These are phyloP conservation scores for Blastobotrys americana DNA, from an alignment of 805 yeast species.

Conservation along the genomic window DNA sequence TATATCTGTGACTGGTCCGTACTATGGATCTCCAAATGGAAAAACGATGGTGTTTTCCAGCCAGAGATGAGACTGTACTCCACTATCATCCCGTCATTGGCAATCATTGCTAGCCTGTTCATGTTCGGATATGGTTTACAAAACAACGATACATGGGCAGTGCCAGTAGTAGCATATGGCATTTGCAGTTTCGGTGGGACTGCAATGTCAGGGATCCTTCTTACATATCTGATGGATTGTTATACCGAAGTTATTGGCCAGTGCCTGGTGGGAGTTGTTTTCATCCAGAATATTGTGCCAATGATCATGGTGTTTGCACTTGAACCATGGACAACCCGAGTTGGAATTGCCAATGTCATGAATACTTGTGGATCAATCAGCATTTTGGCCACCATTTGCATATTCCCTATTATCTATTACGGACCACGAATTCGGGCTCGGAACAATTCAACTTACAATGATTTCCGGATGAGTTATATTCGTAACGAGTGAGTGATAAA, in stretches of 20 bases:
- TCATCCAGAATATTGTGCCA: conserved; percentile 4
- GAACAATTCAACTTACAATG: neutral
- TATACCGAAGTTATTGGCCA: conserved; percentile 5
- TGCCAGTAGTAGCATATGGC: conserved; percentile 5
- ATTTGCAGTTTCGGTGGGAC: conserved; percentile 5
- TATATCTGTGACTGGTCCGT: conserved; percentile 10
- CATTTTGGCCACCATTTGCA: neutral
- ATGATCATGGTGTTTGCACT: conserved; percentile 4
- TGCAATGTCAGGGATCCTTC: conserved; percentile 1
- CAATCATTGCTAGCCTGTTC: conserved; percentile 5
- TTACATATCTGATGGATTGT: conserved; percentile 6
- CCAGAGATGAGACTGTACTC: conserved; percentile 6
- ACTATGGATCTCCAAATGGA: conserved; percentile 4
- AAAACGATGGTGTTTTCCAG: conserved; percentile 3
- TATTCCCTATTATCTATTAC: conserved; percentile 1
- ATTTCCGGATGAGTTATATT: neutral
- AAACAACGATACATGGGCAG: neutral
- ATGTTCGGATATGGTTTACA: conserved; percentile 6
- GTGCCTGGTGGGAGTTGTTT: conserved; percentile 2
- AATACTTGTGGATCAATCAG: conserved; percentile 4
- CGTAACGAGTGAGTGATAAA: neutral
- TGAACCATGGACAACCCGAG: conserved; percentile 3
- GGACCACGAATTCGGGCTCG: neutral
- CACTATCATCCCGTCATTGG: conserved; percentile 3
- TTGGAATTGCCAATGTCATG: conserved; percentile 4